Evolutionary conservation across 495 filamentous ascomycete species (phyloP), one percentile per base, ranked within the genome.

Genomic region (Hypoxylon rickii): DNA sequence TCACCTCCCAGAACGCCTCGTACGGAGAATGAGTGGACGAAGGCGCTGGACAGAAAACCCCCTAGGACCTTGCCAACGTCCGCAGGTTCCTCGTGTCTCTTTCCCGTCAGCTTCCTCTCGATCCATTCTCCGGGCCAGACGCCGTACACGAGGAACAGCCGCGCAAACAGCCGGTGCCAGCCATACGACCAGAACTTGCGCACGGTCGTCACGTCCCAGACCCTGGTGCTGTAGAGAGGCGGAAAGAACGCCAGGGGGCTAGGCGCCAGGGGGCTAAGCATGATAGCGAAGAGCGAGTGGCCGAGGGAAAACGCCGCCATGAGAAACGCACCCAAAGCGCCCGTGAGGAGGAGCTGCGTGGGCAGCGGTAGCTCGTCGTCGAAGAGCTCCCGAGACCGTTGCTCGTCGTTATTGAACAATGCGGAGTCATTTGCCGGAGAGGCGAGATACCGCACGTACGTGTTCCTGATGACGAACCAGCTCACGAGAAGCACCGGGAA

Each of bases 41-140:
- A 47, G 12, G 58, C 58, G 13, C 58, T 61, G 1, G 46, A 50
- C 4, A 61, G 44, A 16, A 61, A 61, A 2, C 58, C 58, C 0
- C 58, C 58, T 1, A 61, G 17, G 0, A 61, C 51, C 17, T 61
- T 61, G 0, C 58, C 58, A 16, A 61, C 58, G 13, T 61, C 58
- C 0, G 58, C 58, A 1, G 58, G 46, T 21, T 61, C 58, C 10
- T 33, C 26, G 3, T 7, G 3, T 2, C 36, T 0, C 40, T 61
- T 61, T 24, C 51, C 45, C 18, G 29, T 43, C 12, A 61, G 7
- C 4, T 24, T 51, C n/a, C 58, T 29, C 46, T 61, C 58, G 1
- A 46, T 15, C 58, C 58, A 61, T 37, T 61, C 58, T 2, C 58
- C 58, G 3, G 58, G 58, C 58, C 58, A 55, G n/a, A 61, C 51